Base-by-base conservation (phyloP, 2,329 filamentous ascomycete species). In the Fusarium domesticum region DNA sequence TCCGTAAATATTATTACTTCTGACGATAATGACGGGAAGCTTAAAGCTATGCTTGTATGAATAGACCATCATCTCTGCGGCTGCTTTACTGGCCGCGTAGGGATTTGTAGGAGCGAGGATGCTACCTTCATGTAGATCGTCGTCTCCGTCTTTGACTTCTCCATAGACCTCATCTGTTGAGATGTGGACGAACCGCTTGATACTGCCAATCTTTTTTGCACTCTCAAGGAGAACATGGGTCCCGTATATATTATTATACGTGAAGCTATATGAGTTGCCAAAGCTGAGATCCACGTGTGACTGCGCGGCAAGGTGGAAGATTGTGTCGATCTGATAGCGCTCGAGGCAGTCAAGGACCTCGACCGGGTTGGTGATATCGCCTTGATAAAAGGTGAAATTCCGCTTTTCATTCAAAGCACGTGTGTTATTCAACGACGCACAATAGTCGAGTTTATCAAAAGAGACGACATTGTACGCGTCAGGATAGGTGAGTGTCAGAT, bases 151-250 rank as follows among this genome's bases (percentile, higher is more conserved):
- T 46, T 80, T 80, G 47, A 89, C 85, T 64, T 92, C 87, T 33
- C 88, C 88, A 56, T 92, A 92, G 2, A 92, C 88, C 70, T 92
- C 88, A 63, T 93, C 88, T 1, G 88, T 92, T 8, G 85, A 89
- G 51, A 92, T 81, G 65, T 92, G 87, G 59, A 92, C 84, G 66
- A 92, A 92, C 37, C 84, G 77, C 56, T 76, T 80, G 61, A 92
- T 76, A 25, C 78, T n/a, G n/a, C n/a, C 78, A 38, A 85, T 77
- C 63, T 85, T 84, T 64, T 85, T 85, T 37, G 85, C 83, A 59
- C 84, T 84, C 67, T 93, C 88, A 7, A 92, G 72, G 46, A 92
- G 75, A 30, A 89, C 85, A 64, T 92, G 87, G n/a, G 88, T 92
- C 34, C 87, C 88, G 54, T 87, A 85, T 12, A 91, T 87, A 56